A percentile compares a stretch with the other conserved stretches of the same genome.
Evolutionary conservation across 495 filamentous ascomycete genomes (phyloP).

Genomic region (Neurospora sp.): DNA sequence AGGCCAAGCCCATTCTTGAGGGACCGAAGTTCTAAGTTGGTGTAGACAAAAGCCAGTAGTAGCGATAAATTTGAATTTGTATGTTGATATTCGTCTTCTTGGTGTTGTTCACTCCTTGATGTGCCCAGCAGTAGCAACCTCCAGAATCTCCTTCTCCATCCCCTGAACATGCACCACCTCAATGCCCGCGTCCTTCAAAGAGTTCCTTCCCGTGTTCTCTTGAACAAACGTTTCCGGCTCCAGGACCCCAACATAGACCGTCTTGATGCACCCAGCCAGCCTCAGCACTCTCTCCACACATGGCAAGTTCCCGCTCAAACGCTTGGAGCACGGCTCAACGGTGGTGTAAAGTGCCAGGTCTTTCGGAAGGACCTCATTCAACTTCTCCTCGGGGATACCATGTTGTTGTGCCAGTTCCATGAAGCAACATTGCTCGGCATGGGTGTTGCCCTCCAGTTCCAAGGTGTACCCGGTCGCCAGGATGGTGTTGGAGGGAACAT

Average conservation of each 20-base stretch:
- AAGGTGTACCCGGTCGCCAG: constrained; percentile 84
- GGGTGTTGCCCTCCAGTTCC: constrained; percentile 85
- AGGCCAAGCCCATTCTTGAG: constrained; percentile 56
- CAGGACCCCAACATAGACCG: constrained; percentile 76
- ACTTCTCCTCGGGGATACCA: constrained; percentile 41
- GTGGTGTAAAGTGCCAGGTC: constrained; percentile 73
- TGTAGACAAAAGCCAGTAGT: neutral
- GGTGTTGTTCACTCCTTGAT: constrained; percentile 1
- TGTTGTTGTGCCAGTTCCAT: constrained; percentile 53
- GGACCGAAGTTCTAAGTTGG: constrained; percentile 36
- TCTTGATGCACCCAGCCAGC: constrained; percentile 52
- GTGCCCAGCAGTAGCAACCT: constrained; percentile 74
- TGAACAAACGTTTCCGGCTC: constrained; percentile 86
- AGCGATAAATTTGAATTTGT: neutral
- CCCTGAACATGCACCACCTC: constrained; percentile 60
- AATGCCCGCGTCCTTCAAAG: constrained; percentile 65
- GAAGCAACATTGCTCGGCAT: constrained; percentile 89
- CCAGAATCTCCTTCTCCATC: constrained; percentile 70
- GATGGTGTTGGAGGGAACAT: constrained; percentile 45
- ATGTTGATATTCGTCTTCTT: neutral
- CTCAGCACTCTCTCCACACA: constrained; percentile 74
- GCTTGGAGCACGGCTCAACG: constrained; percentile 80
- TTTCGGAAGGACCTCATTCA: constrained; percentile 43
- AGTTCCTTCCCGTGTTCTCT: constrained; percentile 61
- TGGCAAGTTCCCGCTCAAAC: constrained; percentile 69